These are phyloP conservation scores for Puccinia horiana DNA, from an alignment of 1,284 basidiomycete species.

Conservation along the genomic window DNA sequence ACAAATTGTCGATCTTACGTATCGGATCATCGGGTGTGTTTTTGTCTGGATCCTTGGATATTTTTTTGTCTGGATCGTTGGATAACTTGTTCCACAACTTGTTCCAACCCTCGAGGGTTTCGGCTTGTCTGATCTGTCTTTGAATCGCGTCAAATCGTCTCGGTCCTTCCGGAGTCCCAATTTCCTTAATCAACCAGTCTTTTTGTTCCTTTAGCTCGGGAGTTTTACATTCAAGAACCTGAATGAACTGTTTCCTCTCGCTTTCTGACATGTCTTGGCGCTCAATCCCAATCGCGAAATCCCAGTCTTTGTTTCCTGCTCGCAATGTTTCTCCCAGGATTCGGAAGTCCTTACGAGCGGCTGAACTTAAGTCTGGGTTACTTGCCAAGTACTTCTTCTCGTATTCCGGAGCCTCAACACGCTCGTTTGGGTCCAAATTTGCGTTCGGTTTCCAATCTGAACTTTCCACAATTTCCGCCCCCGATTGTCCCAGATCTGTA, in stretches of 20 bases:
- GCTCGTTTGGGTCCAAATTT: neutral
- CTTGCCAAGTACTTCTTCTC: neutral
- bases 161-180: neutral
- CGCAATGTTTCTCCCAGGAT: neutral
- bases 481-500: too few species aligned
- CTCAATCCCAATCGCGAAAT: neutral
- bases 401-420: neutral
- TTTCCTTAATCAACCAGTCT: neutral
- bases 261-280: neutral
- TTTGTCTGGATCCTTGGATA: too few species aligned
- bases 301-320: neutral
- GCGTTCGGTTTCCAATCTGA: neutral
- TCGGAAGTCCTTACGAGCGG: neutral
- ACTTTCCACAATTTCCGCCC: neutral
- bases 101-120: neutral
- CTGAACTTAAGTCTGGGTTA: neutral
- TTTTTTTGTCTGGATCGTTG: too few species aligned
- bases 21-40: too few species aligned
- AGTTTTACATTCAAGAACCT: neutral
- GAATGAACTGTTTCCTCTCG: neutral
- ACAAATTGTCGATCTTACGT: neutral
- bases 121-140: conserved; percentile 1
- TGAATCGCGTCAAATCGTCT: neutral
- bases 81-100: neutral
- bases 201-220: neutral